Evolutionary conservation across 495 filamentous ascomycete genomes (phyloP).

Genomic region (Pyrenopolyporus hunteri): DNA sequence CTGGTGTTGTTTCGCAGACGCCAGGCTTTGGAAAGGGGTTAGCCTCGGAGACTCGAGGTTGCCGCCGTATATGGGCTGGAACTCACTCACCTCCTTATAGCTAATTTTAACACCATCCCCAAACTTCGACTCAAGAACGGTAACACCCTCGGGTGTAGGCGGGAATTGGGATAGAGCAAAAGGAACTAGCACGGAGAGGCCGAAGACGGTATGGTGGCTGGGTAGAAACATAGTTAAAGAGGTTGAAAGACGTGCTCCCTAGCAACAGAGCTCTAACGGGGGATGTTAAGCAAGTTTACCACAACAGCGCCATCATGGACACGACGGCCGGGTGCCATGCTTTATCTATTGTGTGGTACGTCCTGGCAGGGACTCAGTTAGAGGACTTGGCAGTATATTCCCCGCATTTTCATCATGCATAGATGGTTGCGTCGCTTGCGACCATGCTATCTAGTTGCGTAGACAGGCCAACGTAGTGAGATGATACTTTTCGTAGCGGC

Average conservation of each 20-base stretch:
- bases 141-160: conserved; percentile 59
- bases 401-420: conserved; percentile 19
- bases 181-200: conserved; percentile 11
- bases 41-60: neutral
- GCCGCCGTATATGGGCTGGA: neutral
- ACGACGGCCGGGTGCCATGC: neutral
- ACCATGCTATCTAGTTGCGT: conserved; percentile 9
- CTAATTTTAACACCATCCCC: conserved; percentile 65
- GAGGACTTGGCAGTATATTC: conserved; percentile 23
- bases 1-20: conserved; percentile 44
- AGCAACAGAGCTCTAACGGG: neutral
- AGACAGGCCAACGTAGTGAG: conserved; percentile 1
- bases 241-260: neutral
- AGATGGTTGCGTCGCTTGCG: conserved; percentile 2
- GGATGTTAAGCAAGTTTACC: too few relatives aligned
- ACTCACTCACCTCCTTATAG: conserved; percentile 64
- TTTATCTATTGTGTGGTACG: neutral
- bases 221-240: conserved; percentile 9
- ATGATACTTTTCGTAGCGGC: neutral
- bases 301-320: too few relatives aligned
- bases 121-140: conserved; percentile 62
- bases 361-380: neutral
- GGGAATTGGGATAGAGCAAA: conserved; percentile 57
- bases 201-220: conserved; percentile 8
- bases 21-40: conserved; percentile 35